phyloP scores from a whole-genome alignment of 306 rosid species.

The Echinosophora koreensis region DNA sequence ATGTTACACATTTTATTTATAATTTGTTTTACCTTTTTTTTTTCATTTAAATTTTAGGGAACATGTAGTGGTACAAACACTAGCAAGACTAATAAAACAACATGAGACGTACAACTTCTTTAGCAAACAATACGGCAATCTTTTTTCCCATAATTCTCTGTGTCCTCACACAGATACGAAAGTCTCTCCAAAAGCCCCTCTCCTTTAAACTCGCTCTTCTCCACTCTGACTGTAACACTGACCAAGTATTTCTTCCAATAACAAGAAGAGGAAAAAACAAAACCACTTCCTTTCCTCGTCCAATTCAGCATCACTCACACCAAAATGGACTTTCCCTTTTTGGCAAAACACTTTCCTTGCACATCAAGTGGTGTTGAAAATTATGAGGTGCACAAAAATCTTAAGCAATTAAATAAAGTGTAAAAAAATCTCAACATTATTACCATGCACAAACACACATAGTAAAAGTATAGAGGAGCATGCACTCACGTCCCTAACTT shows the following conservation, averaged over 20 bases:
- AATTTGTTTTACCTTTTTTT: too few species aligned
- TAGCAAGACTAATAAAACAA: not conserved
- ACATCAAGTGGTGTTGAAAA: not conserved
- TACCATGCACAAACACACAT: not conserved
- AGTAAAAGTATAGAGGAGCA: not conserved
- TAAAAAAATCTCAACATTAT: not conserved
- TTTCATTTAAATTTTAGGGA: too few species aligned
- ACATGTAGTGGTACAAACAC: too few species aligned
- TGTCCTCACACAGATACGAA: constrained; percentile 37
- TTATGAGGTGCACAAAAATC: not conserved
- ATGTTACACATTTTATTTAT: too few species aligned
- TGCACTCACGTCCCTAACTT: constrained; percentile 19
- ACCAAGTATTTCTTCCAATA: not conserved
- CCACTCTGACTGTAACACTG: constrained; percentile 3
- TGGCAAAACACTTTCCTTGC: constrained; percentile 1
- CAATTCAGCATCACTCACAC: not conserved
- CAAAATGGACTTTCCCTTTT: not conserved
- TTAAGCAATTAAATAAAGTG: not conserved
- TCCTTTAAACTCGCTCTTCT: constrained; percentile 39
- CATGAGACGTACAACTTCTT: constrained; percentile 32
- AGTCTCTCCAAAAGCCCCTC: constrained; percentile 40
- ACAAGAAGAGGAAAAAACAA: not conserved
- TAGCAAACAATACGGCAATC: constrained; percentile 37
- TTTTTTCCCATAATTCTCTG: constrained; percentile 10
- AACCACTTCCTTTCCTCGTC: not conserved